Evolutionary conservation across 257 asterid genomes (phyloP).

Genomic region (Lavandula angustifolia): DNA sequence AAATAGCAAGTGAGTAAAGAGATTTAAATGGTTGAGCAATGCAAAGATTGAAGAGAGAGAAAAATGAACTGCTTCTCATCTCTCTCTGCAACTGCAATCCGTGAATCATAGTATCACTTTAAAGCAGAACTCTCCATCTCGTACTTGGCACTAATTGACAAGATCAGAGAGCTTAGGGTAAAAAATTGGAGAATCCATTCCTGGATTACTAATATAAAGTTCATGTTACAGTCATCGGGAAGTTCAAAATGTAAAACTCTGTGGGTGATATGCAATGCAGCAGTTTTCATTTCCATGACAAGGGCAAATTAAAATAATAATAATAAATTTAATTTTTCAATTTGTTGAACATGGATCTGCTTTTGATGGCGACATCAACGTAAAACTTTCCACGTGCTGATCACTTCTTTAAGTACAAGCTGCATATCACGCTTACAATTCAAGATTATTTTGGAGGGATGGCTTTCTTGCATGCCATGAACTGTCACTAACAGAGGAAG

Average conservation of each 20-base stretch:
- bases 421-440: conserved; percentile 30
- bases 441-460: conserved; percentile 19
- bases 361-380: conserved; percentile 22
- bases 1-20: conserved; percentile 26
- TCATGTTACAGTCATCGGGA: conserved; percentile 7
- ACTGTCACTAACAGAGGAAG: conserved; percentile 24
- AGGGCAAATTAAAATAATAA: too few species aligned
- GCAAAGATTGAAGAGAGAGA: conserved; percentile 38
- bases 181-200: neutral
- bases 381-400: conserved; percentile 31
- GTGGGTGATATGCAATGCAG: too few species aligned
- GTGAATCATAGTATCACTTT: conserved; percentile 20
- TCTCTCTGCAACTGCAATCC: conserved; percentile 23
- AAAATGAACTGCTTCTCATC: conserved; percentile 36
- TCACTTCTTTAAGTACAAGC: conserved; percentile 26
- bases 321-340: too few species aligned
- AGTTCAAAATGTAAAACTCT: neutral
- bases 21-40: conserved; percentile 46
- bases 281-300: neutral
- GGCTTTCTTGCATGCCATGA: conserved; percentile 32
- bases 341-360: neutral
- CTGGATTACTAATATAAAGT: neutral
- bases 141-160: neutral
- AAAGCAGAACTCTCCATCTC: neutral
- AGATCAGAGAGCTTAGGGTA: too few species aligned